These are phyloP conservation scores for Xylariaceae sp. DNA, from an alignment of 2,329 filamentous ascomycete species.

Conservation along the genomic window DNA sequence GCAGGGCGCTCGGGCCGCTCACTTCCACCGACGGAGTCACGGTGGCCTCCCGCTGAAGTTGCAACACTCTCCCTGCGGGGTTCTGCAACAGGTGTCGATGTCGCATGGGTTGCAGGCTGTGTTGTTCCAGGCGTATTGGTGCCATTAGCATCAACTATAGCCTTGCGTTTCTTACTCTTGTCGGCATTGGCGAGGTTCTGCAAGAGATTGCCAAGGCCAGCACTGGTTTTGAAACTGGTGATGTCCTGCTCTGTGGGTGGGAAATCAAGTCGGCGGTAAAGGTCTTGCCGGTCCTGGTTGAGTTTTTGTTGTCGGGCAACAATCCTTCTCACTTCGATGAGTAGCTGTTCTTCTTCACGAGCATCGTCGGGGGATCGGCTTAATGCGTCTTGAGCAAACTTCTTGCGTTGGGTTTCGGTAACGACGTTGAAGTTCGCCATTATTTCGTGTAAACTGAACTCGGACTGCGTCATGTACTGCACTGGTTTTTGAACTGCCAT, in stretches of 20 bases:
- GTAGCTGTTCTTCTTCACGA: slow-evolving; percentile 81
- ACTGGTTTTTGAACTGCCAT: slow-evolving; percentile 75
- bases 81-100: slow-evolving; percentile 37
- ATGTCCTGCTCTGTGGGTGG: slow-evolving; percentile 67
- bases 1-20: slow-evolving; percentile 37
- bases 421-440: slow-evolving; percentile 82
- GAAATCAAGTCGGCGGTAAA: slow-evolving; percentile 82
- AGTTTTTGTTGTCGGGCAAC: slow-evolving; percentile 79
- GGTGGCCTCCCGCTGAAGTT: slow-evolving; percentile 38
- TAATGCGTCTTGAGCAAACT: slow-evolving; percentile 74
- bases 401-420: slow-evolving; percentile 75
- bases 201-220: slow-evolving; percentile 72
- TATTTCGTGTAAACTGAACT: slow-evolving; percentile 76
- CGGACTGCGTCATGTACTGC: slow-evolving; percentile 79
- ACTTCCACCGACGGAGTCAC: slow-evolving; percentile 42
- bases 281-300: slow-evolving; percentile 79
- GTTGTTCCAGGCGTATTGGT: slow-evolving; percentile 41
- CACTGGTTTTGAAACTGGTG: slow-evolving; percentile 71
- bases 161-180: slow-evolving; percentile 83
- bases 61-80: slow-evolving; percentile 51
- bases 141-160: slow-evolving; percentile 54
- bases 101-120: slow-evolving; percentile 29
- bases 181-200: slow-evolving; percentile 78
- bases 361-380: slow-evolving; percentile 80
- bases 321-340: slow-evolving; percentile 89